Base-by-base conservation (phyloP, 352 stramenopile genomes). In the Elongisporangium senticosum region DNA sequence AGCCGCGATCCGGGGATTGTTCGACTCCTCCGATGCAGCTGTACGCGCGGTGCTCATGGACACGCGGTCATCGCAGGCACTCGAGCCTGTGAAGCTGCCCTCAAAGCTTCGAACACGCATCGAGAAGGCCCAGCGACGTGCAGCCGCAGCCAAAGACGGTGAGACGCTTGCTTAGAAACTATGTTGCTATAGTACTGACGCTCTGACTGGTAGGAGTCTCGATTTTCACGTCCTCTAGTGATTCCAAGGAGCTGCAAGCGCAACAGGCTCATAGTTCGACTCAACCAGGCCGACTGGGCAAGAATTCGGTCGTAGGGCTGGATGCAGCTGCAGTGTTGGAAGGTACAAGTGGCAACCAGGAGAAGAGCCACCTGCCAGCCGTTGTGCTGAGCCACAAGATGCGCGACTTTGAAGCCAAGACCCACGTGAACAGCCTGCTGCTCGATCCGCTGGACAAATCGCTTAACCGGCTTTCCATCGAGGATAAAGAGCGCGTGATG, bases 341-440 rank as follows among this genome's bases (percentile, higher is more conserved):
- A 8, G 7, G 3, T 14, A n/a, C 15, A 19, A n/a, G 4, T 15
- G 20, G 48, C 14, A 53, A 24, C 20, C 63, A 69, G 43, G 63
- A 69, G n/a, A 87, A 86, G 59, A 67, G 64, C 39, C 77, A 90
- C 56, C 52, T 90, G 33, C 82, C 82, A 0, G 78, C 90, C 14
- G 77, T 90, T 17, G 74, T 93, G 48, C 51, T 93, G 47, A 70
- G 72, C 56, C 80, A 93, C 65, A 93, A 93, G 54, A 87, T 90
- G 79, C 67, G 82, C 56, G 79, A 89, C 48, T 90, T 90, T 60
- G 80, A 93, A 56, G 79, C 80, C 15, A 83, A 83, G 28, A 85
- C 77, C 26, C 80, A 73, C 56, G 59, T 69, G 8, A 75, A 77
- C 17, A 69, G 61, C 11, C 54, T 88, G 23, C 73, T 86, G 43